Conservation (phyloP, 164 flowering plant genomes). For the Cinnamomum chago region DNA sequence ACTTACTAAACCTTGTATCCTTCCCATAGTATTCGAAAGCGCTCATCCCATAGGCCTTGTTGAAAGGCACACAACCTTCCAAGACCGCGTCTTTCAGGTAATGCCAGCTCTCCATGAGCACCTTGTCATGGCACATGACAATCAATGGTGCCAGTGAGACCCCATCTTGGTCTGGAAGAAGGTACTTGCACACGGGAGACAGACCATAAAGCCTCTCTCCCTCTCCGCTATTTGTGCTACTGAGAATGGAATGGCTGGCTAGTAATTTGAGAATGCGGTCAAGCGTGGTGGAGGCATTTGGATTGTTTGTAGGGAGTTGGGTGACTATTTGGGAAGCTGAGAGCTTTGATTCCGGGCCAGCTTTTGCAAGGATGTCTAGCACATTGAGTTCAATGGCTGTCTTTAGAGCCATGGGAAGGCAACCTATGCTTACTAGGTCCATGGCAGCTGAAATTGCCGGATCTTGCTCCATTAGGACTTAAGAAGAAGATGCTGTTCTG, state of each 20-base stretch:
- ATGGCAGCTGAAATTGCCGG: conserved; percentile 28
- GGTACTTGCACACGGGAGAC: conserved; percentile 64
- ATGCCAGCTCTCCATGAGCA: conserved; percentile 88
- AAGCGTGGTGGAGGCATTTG: conserved; percentile 59
- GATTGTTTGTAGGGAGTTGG: conserved; percentile 58
- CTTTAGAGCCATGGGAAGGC: conserved; percentile 67
- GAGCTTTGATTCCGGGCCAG: conserved; percentile 44
- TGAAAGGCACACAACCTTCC: conserved; percentile 39
- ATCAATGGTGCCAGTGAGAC: conserved; percentile 54
- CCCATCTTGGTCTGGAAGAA: conserved; percentile 66
- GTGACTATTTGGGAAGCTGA: conserved; percentile 55
- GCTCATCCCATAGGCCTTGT: conserved; percentile 31
- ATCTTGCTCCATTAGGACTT: background rate
- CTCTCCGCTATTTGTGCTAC: conserved; percentile 5
- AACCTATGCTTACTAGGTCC: conserved; percentile 56
- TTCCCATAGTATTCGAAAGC: conserved; percentile 10
- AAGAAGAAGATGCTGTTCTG: background rate
- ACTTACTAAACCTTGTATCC: conserved; percentile 13
- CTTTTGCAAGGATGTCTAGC: conserved; percentile 58
- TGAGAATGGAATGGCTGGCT: conserved; percentile 57
- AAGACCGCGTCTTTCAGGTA: conserved; percentile 35
- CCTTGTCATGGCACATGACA: conserved; percentile 81
- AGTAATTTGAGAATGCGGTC: conserved; percentile 78
- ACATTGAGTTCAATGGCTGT: conserved; percentile 67
- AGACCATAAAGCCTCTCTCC: conserved; percentile 64